Evolutionary conservation across 1,284 basidiomycete genomes (phyloP).

Genomic region (Ganoderma lucidum): DNA sequence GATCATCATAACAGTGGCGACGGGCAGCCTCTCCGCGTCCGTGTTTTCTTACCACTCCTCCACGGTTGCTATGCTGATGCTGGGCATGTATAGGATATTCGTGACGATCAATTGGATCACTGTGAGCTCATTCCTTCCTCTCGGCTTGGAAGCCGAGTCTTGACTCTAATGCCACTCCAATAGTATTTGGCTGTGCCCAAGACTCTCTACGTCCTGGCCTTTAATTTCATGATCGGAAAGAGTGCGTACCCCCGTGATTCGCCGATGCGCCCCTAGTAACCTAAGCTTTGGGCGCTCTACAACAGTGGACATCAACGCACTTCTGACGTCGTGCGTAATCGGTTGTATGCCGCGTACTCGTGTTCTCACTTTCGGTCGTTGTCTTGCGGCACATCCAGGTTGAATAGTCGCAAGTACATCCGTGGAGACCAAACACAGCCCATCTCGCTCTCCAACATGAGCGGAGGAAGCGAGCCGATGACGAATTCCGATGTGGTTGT

Average conservation of each 20-base stretch:
- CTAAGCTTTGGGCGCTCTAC: neutral
- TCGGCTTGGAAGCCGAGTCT: neutral
- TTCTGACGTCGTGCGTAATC: neutral
- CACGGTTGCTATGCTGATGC: neutral
- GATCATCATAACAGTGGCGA: neutral
- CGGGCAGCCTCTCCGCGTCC: neutral
- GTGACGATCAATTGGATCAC: neutral
- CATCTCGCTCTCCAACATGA: neutral
- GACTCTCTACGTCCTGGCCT: neutral
- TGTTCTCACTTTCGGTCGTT: neutral
- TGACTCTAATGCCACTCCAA: neutral
- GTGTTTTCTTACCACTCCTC: neutral
- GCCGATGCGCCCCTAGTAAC: no score
- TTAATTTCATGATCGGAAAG: conserved; percentile 1
- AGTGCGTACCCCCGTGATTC: neutral
- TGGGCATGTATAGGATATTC: neutral
- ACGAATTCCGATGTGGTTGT: neutral
- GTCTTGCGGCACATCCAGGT: neutral
- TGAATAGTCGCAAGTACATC: neutral
- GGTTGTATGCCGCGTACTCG: neutral
- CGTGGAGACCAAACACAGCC: neutral
- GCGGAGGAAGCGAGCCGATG: neutral
- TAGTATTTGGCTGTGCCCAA: neutral
- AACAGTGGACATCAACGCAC: neutral
- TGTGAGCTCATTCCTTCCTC: neutral